Percentiles rank a stretch among this genome's conserved stretches.
Evolutionary conservation across 768 basidiomycete genomes (phyloP).

Genomic region (Mycena haematopus): DNA sequence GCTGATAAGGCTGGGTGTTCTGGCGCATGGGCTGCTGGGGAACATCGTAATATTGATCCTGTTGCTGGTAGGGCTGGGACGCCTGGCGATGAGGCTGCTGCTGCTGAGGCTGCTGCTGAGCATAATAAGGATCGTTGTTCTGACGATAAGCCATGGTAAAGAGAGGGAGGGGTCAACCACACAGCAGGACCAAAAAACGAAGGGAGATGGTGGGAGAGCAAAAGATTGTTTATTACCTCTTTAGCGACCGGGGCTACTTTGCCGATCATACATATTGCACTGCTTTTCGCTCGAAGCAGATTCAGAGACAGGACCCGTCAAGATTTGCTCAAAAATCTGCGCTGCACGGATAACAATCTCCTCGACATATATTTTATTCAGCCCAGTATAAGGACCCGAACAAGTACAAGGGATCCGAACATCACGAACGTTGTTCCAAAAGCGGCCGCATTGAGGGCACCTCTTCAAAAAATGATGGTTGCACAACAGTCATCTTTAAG

Average conservation of each 20-base stretch:
- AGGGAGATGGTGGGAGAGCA: conserved; percentile 19
- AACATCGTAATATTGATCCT: background rate
- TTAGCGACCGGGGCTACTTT: conserved; percentile 7
- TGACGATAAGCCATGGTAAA: conserved; percentile 60
- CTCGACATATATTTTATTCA: background rate
- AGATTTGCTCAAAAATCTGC: too few species aligned
- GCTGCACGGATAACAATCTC: too few species aligned
- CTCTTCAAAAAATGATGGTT: background rate
- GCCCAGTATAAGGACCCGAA: background rate
- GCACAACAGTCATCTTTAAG: background rate
- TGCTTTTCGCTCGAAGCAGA: background rate
- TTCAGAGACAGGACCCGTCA: background rate
- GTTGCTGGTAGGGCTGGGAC: conserved; percentile 16
- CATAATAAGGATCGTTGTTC: conserved; percentile 59
- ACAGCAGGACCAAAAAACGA: conserved; percentile 21
- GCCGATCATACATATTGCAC: background rate
- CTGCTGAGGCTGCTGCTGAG: conserved; percentile 38
- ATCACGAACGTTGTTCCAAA: background rate
- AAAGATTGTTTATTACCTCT: conserved; percentile 9
- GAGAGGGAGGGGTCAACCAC: conserved; percentile 24
- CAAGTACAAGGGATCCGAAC: background rate
- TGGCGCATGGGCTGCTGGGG: conserved; percentile 11
- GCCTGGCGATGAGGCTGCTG: conserved; percentile 31
- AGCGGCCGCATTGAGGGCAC: background rate
- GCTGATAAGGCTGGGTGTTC: conserved; percentile 13